These are phyloP conservation scores for Drechslerella dactyloides DNA, from an alignment of 2,329 filamentous ascomycete genomes.

Conservation along the genomic window DNA sequence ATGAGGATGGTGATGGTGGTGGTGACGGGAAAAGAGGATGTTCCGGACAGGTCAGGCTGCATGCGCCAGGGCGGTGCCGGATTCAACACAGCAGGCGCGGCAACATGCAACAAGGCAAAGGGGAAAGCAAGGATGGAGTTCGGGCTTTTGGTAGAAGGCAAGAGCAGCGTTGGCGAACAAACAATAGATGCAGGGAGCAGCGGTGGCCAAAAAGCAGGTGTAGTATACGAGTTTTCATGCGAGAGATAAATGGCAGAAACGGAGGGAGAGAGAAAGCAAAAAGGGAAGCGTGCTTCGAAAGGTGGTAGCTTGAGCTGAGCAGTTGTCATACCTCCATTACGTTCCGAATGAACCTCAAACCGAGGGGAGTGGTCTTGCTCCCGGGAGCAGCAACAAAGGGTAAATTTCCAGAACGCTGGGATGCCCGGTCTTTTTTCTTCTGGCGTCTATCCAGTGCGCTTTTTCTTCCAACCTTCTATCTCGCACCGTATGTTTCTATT, in stretches of 20 bases:
- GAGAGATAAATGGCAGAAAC: constrained; percentile 13
- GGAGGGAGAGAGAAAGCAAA: constrained; percentile 15
- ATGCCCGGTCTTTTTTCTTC: constrained; percentile 27
- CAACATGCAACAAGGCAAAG: constrained; percentile 47
- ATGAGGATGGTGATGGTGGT: background rate
- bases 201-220: constrained; percentile 19
- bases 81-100: constrained; percentile 34
- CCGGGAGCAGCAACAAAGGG: constrained; percentile 37
- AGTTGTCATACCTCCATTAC: constrained; percentile 50
- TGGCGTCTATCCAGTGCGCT: constrained; percentile 19
- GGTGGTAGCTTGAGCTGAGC: constrained; percentile 8
- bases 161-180: background rate
- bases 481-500: no score
- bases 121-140: constrained; percentile 8
- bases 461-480: constrained; percentile 17
- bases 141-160: constrained; percentile 5
- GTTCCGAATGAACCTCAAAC: constrained; percentile 39
- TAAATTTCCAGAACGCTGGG: constrained; percentile 49
- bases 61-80: constrained; percentile 42
- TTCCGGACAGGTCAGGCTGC: constrained; percentile 6
- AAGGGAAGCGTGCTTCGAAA: constrained; percentile 24
- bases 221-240: constrained; percentile 15
- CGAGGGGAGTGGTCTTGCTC: constrained; percentile 18
- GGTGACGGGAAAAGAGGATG: constrained; percentile 11
- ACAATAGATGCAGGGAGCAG: constrained; percentile 1